Base-by-base conservation (phyloP, 345 rosid species). In the Pugionium cornutum region DNA sequence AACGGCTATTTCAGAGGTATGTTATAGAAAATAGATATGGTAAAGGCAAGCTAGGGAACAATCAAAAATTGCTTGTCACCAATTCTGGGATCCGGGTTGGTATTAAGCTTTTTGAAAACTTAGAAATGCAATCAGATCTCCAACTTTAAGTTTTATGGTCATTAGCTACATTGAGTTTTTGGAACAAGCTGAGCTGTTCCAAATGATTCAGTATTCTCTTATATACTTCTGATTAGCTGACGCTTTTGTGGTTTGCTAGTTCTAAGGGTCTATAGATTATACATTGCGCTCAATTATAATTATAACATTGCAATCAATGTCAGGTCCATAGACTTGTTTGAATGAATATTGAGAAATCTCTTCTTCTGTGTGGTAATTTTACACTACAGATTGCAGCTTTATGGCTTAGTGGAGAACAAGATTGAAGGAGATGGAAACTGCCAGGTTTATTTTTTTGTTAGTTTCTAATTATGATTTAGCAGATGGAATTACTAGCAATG, bases 391-490 rank as follows among this genome's bases (percentile, higher is more conserved):
- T 73, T 87, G 70, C 83, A 80, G 77, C 78, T 87, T 33, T 87
- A 83, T 77, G 82, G 81, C 66, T 64, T 87, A 54, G 83, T 87
- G 26, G 94, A 84, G 81, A 74, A 62, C 50, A 87, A 83, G 82
- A 83, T 83, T 77, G 70, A 73, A 77, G 92, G 85, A 32, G 91
- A 84, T 74, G 88, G 89, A 35, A 84, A 84, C 57, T 86, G 92
- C 73, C 89, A 87, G 87, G 85, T 86, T 53, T 49, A 0, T 32
- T n/a, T 33, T 70, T 4, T 26, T n/a, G n/a, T 31, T 54, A 9
- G 9, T 33, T 39, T 46, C 1, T 46, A 18, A 5, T 64, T 26
- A 56, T 18, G 32, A 7, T 7, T 64, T 65, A 65, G 27, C 34
- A 26, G 1, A 68, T 49, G 44, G 37, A 53, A 29, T 6, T 9